Conservation (phyloP, 306 rosid species). For the Senna tora region DNA sequence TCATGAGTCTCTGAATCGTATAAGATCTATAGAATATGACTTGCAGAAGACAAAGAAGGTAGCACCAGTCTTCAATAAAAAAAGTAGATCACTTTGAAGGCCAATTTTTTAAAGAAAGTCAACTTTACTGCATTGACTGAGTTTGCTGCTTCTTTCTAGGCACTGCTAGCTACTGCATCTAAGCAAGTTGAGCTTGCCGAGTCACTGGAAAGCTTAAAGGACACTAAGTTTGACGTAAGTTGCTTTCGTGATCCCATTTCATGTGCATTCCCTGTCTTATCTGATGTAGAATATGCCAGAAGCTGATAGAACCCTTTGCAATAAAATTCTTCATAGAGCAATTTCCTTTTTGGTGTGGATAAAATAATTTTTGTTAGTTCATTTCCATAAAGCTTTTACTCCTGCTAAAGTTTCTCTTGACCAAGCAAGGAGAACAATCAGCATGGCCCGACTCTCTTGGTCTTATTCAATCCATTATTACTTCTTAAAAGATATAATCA, state of each 20-base stretch:
- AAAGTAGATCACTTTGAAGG: constrained; percentile 24
- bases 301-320: no score
- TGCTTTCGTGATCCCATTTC: neutral
- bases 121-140: constrained; percentile 33
- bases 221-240: constrained; percentile 61
- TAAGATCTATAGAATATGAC: constrained; percentile 83
- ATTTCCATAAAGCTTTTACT: neutral
- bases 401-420: neutral
- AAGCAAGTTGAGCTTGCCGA: constrained; percentile 94
- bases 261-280: neutral
- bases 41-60: constrained; percentile 92
- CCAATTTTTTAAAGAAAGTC: neutral
- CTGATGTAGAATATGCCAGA: neutral
- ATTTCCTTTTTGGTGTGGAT: no score
- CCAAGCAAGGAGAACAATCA: no score
- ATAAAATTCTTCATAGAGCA: no score
- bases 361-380: neutral
- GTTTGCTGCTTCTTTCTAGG: constrained; percentile 53
- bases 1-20: constrained; percentile 88
- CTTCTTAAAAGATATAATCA: neutral
- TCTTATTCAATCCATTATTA: neutral
- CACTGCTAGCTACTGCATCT: constrained; percentile 84
- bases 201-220: constrained; percentile 75
- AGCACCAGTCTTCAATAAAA: constrained; percentile 41
- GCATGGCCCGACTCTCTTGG: neutral